Evolutionary conservation across 2,329 filamentous ascomycete genomes (phyloP).

Genomic region (Exophiala dermatitidis): DNA sequence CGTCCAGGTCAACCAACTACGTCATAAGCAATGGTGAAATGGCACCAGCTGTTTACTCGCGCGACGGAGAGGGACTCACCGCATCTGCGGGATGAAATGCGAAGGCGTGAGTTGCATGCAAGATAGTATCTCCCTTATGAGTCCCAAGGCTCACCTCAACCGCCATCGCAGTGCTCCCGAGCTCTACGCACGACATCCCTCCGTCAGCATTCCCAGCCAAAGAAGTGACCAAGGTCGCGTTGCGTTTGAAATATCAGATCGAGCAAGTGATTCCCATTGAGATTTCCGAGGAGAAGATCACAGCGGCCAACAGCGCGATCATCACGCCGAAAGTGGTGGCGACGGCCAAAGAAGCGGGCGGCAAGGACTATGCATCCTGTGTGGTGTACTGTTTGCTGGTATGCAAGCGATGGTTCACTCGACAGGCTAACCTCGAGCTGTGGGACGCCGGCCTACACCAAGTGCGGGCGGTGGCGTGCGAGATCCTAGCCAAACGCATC

Average conservation of each 20-base stretch:
- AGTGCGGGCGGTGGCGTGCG: constrained; percentile 72
- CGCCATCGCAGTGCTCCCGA: constrained; percentile 33
- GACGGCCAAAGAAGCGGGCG: constrained; percentile 76
- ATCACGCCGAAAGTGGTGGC: constrained; percentile 73
- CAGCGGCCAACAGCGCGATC: constrained; percentile 71
- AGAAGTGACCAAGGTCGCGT: constrained; percentile 81
- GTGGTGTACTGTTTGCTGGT: constrained; percentile 79
- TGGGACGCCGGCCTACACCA: constrained; percentile 86
- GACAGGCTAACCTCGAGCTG: constrained; percentile 70
- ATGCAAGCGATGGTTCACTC: constrained; percentile 67
- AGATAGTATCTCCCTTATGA: background rate
- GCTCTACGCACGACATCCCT: constrained; percentile 34
- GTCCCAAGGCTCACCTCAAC: no score
- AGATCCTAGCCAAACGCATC: constrained; percentile 79
- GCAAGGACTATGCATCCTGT: constrained; percentile 64
- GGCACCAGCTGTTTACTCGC: constrained; percentile 17
- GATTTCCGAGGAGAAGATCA: constrained; percentile 67
- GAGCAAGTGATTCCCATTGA: constrained; percentile 88
- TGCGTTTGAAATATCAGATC: constrained; percentile 84
- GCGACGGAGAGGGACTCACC: constrained; percentile 27
- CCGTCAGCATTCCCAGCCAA: constrained; percentile 63
- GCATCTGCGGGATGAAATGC: constrained; percentile 34
- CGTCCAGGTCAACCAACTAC: background rate
- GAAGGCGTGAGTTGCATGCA: constrained; percentile 34
- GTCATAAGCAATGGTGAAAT: constrained; percentile 19